Evolutionary conservation across 257 asterid genomes (phyloP).

Genomic region (Coffea eugenioides): DNA sequence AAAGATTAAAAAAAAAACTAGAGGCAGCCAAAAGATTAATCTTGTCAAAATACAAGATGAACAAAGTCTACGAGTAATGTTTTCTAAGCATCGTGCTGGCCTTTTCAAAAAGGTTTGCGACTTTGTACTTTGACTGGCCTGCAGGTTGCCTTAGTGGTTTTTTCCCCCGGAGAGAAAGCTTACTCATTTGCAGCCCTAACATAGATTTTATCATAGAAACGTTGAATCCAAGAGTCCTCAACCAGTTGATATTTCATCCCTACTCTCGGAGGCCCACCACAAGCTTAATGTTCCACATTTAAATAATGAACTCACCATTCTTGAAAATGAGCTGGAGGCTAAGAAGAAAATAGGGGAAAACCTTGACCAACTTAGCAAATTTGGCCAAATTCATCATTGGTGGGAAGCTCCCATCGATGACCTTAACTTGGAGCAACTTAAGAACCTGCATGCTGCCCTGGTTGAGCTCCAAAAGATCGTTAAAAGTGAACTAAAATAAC

Average conservation of each 20-base stretch:
- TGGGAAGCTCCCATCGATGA: slow-evolving; percentile 22
- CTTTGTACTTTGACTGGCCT: slow-evolving; percentile 1
- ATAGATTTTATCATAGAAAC: background rate
- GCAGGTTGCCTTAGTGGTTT: background rate
- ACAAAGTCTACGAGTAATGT: background rate
- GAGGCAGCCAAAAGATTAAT: background rate
- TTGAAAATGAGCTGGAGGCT: slow-evolving; percentile 25
- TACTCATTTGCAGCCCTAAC: background rate
- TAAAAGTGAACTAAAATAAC: background rate
- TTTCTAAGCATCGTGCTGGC: slow-evolving; percentile 9
- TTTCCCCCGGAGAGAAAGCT: slow-evolving; percentile 1
- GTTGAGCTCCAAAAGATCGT: background rate
- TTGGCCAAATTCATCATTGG: slow-evolving; percentile 28
- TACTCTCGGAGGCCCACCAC: slow-evolving; percentile 44
- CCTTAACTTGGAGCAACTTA: slow-evolving; percentile 19
- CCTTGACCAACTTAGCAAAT: slow-evolving; percentile 17
- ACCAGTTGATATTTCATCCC: background rate
- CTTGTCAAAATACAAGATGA: slow-evolving; percentile 4
- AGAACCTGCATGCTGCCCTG: slow-evolving; percentile 8
- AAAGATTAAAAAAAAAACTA: too few species aligned
- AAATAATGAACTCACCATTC: slow-evolving; percentile 38
- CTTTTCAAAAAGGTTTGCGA: slow-evolving; percentile 14
- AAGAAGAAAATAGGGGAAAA: slow-evolving; percentile 30
- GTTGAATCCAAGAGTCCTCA: background rate
- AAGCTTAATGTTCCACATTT: slow-evolving; percentile 37